These are phyloP conservation scores for Fusarium sp. DNA, from an alignment of 2,329 filamentous ascomycete genomes.

Conservation along the genomic window DNA sequence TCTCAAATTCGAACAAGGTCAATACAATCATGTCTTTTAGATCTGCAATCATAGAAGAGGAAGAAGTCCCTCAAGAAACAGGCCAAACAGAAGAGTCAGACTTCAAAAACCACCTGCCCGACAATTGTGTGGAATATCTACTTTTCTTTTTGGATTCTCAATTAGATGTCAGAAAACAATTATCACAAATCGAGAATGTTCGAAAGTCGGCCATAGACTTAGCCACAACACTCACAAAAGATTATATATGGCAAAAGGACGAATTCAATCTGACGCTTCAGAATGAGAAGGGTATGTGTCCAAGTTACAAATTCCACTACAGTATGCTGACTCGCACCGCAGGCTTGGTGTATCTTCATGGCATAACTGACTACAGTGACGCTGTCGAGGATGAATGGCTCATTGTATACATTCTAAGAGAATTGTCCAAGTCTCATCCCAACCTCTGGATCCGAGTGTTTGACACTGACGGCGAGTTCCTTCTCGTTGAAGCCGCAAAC, in stretches of 20 bases:
- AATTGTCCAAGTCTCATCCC: conserved; percentile 78
- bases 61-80: neutral
- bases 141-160: conserved; percentile 75
- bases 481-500: conserved; percentile 92
- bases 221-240: conserved; percentile 72
- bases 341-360: conserved; percentile 74
- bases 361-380: conserved; percentile 88
- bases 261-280: conserved; percentile 76
- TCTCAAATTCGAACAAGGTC: neutral
- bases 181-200: conserved; percentile 75
- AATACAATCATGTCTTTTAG: conserved; percentile 16
- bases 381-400: conserved; percentile 98
- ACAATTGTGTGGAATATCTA: conserved; percentile 88
- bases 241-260: conserved; percentile 97
- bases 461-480: conserved; percentile 94
- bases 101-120: conserved; percentile 63
- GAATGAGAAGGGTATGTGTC: conserved; percentile 64
- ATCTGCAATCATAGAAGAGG: conserved; percentile 11
- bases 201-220: conserved; percentile 75
- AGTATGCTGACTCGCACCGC: neutral
- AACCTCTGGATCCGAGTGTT: conserved; percentile 84
- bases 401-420: conserved; percentile 86
- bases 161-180: conserved; percentile 65
- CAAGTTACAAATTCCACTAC: neutral
- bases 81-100: conserved; percentile 3